Base-by-base conservation (phyloP, 768 basidiomycete genomes). In the Candolleomyces aberdarensis region DNA sequence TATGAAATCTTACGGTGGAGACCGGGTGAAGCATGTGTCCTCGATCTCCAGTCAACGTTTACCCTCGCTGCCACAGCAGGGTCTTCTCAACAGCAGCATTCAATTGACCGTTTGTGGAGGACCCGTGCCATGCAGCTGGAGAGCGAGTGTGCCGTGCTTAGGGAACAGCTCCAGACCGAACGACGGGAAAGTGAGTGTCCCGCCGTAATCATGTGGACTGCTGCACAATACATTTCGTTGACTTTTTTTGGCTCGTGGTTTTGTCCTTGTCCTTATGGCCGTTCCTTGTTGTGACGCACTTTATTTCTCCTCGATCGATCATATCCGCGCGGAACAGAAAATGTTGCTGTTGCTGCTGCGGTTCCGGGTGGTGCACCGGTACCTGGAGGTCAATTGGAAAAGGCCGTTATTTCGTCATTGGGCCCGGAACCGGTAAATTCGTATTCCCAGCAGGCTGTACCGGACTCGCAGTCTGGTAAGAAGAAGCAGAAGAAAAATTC, bases 71-170 rank as follows among this genome's bases (percentile, higher is more conserved):
- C 43, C 15, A 60, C 68, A n/a, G n/a, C 26, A 26, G 26, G 26
- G 26, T 15, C 48, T 61, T 43, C 60, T 69, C 20, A 20, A 39
- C 11, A 55, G 32, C 32, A 32, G 62, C 67, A 51, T 63, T 59
- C 46, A 32, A 26, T 62, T 19, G 72, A 73, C 13, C 61, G 62
- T 14, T 66, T 65, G 31, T 83, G 82, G 82, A 75, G 75, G 49
- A 71, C 65, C 5, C 75, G 74, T 57, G 82, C 76, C 1, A 67
- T 79, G n/a, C 65, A 69, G 22, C 66, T 84, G 22, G 82, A 84
- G 60, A 71, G 64, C 53, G 72, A 81, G 32, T 63, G 76, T 40
- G 67, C 68, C 9, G 66, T 63, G 7, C 68, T 85, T 54, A 73
- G 76, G 61, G 70, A 68, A 57, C 72, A 75, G 61, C 75, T 78